A percentile compares a stretch with the other conserved stretches of the same genome.
These are phyloP conservation scores for Pinus albicaulis DNA, from an alignment of 75 land plant species.

Conservation along the genomic window DNA sequence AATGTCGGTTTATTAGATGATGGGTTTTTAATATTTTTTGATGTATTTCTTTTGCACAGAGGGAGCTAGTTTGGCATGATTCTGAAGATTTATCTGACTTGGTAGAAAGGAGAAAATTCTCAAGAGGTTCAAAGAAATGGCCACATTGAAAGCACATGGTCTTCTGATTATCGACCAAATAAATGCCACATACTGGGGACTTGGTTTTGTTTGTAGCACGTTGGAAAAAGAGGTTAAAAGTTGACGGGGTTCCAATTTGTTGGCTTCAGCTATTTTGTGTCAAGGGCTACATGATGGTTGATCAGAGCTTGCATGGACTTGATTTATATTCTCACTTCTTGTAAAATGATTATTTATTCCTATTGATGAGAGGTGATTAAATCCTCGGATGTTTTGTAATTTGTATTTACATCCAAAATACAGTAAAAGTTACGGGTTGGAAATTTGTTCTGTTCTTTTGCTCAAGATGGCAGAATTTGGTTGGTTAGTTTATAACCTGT, in stretches of 20 bases:
- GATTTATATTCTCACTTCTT: no score
- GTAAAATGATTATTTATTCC: background rate
- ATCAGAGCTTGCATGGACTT: background rate
- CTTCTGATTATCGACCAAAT: background rate
- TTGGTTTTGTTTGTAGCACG: background rate
- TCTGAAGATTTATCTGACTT: constrained; percentile 27
- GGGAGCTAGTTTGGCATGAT: constrained; percentile 87
- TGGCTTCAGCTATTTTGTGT: background rate
- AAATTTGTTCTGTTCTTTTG: no score
- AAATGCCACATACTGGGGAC: background rate
- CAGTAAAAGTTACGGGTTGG: no score
- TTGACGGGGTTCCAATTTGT: background rate
- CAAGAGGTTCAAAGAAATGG: constrained; percentile 59
- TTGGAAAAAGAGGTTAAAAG: background rate
- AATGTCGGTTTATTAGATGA: background rate
- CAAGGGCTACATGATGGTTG: background rate
- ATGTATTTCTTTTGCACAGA: constrained; percentile 32
- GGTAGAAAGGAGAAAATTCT: constrained; percentile 39
- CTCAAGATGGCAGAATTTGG: no score
- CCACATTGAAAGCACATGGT: constrained; percentile 26
- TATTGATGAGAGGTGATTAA: background rate
- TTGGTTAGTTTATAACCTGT: no score
- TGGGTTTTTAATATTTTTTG: background rate
- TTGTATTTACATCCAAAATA: no score
- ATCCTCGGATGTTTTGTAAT: no score